Evolutionary conservation across 345 rosid species (phyloP), one percentile per base, ranked within the genome.

Genomic region (Populus alba): DNA sequence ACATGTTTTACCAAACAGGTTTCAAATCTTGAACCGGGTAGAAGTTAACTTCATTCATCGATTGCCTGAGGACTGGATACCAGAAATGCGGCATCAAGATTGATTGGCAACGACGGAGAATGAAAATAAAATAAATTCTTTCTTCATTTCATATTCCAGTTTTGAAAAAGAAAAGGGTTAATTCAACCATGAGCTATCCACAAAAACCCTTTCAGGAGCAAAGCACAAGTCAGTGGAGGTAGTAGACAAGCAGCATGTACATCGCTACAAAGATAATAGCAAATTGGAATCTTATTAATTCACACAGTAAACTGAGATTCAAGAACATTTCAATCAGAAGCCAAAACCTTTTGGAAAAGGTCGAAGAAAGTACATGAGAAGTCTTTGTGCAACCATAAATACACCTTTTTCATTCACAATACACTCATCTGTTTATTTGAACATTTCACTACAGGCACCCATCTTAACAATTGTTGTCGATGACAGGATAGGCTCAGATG

Each of bases 201-300:
- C 75, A 68, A 43, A 33, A 15, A 53, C 57, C 39, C n/a, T 55
- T 35, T 53, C 33, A 22, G 66, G 47, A 55, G 66, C 66, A 72
- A 66, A 31, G 18, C 69, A 17, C 20, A 8, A 66, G 37, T 66
- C 33, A 31, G 37, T 66, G 39, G 20, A 17, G 69, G 37, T 16
- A 31, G 38, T 43, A 75, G 31, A 76, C 16, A 72, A 39, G 35
- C 2, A 63, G 29, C 16, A 1, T 2, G 61, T 22, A 5, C 8
- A 31, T 35, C 17, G 49, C 78, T 29, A 16, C 31, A 68, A 33
- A 37, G 38, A 79, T 12, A 45, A 25, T 8, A 43, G 75, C 31
- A 79, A 80, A 70, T 77, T 51, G 43, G 63, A 68, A 53, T 38
- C 75, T 82, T 77, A 77, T 84, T 84, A 75, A 66, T 84, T 84